A percentile compares a stretch with the other conserved stretches of the same genome.
Conservation (phyloP, 805 yeast species). For the Candida schatavii region DNA sequence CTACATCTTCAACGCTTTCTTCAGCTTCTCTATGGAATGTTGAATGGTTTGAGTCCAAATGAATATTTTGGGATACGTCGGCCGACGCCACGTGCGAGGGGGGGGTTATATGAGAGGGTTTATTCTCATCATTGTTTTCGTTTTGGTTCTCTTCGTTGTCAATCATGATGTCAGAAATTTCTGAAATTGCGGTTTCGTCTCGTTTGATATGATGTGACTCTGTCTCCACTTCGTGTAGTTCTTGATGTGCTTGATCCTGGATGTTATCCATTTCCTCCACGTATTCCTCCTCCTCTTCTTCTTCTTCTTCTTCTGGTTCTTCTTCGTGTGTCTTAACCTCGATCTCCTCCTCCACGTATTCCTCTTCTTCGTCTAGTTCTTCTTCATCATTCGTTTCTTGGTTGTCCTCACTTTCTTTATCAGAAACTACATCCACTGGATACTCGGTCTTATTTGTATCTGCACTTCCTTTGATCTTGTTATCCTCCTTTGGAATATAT, state of each 20-base stretch:
- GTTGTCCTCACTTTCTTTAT: conserved; percentile 3
- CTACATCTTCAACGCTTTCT: no score
- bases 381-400: conserved; percentile 5
- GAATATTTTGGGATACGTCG: no score
- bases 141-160: no score
- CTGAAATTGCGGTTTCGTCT: conserved; percentile 21
- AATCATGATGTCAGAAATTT: no score
- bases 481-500: no score
- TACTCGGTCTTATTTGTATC: not conserved
- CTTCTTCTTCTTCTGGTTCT: conserved; percentile 4
- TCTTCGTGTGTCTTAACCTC: conserved; percentile 3
- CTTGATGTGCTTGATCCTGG: conserved; percentile 1
- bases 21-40: no score
- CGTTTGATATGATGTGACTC: no score
- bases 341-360: conserved; percentile 3
- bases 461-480: not conserved
- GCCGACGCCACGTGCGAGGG: no score
- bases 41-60: no score
- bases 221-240: conserved; percentile 7
- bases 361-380: conserved; percentile 3
- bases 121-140: no score
- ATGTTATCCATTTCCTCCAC: conserved; percentile 3
- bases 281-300: conserved; percentile 1
- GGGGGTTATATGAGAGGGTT: no score
- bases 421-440: conserved; percentile 5